Conservation (phyloP, 2,329 filamentous ascomycete species). For the Alternaria sp. region DNA sequence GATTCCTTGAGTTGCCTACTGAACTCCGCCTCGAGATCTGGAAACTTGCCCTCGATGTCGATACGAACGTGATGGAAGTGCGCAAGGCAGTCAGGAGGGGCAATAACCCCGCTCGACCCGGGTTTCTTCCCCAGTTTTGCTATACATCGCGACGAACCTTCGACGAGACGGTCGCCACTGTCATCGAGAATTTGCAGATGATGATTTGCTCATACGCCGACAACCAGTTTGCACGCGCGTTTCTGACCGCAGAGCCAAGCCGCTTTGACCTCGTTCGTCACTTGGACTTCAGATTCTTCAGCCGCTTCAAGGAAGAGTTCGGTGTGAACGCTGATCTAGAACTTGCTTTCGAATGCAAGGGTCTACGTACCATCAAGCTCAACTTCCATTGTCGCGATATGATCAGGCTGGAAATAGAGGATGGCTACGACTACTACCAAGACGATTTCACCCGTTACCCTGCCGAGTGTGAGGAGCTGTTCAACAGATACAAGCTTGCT, state of each 20-base stretch:
- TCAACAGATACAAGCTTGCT: not conserved
- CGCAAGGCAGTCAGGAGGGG: not conserved
- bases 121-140: not conserved
- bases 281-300: not conserved
- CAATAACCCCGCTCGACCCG: not conserved
- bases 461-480: not conserved
- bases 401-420: not conserved
- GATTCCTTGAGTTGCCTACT: not conserved
- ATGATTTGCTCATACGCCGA: not conserved
- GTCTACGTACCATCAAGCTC: not conserved
- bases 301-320: not conserved
- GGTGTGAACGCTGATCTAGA: not conserved
- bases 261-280: not conserved
- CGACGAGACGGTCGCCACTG: not conserved
- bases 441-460: not conserved
- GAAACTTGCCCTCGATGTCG: not conserved
- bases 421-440: not conserved
- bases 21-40: not conserved
- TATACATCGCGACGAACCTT: not conserved
- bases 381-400: not conserved
- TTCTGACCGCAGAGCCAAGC: not conserved
- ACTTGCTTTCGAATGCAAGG: not conserved
- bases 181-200: not conserved
- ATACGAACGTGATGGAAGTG: not conserved
- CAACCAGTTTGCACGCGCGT: not conserved